Evolutionary conservation across 305 asterid species (phyloP).

Genomic region (Fraxinus greggii): DNA sequence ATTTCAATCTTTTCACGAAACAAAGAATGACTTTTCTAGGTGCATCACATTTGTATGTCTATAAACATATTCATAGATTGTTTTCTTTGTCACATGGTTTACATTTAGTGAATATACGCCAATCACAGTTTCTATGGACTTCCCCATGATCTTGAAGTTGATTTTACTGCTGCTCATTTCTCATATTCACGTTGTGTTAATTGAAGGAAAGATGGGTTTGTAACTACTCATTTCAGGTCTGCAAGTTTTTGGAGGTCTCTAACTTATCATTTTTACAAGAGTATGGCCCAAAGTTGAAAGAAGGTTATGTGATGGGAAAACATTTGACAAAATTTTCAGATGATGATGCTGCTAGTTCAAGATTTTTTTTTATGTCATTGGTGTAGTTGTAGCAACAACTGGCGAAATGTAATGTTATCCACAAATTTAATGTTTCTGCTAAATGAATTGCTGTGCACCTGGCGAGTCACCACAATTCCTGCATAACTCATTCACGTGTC

Average conservation of each 20-base stretch:
- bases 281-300: constrained; percentile 88
- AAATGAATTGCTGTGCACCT: constrained; percentile 14
- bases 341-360: constrained; percentile 44
- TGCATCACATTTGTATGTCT: background rate
- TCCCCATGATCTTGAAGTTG: constrained; percentile 9
- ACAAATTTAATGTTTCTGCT: constrained; percentile 19
- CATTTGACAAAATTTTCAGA: constrained; percentile 50
- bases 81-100: background rate
- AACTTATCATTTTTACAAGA: constrained; percentile 73
- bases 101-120: constrained; percentile 4
- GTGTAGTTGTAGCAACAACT: constrained; percentile 59
- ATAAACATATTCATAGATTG: background rate
- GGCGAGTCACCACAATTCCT: background rate
- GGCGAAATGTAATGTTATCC: constrained; percentile 68
- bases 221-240: constrained; percentile 47
- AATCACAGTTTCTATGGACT: constrained; percentile 14
- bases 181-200: constrained; percentile 5
- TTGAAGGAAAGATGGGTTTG: constrained; percentile 12
- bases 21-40: background rate
- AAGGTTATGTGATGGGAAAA: constrained; percentile 73
- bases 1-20: background rate
- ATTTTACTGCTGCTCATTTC: constrained; percentile 7
- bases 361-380: constrained; percentile 57
- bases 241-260: constrained; percentile 92
- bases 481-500: constrained; percentile 5